Evolutionary conservation across 441 rosid species (phyloP), one percentile per base, ranked within the genome.

Genomic region (Macaranga tanarius): DNA sequence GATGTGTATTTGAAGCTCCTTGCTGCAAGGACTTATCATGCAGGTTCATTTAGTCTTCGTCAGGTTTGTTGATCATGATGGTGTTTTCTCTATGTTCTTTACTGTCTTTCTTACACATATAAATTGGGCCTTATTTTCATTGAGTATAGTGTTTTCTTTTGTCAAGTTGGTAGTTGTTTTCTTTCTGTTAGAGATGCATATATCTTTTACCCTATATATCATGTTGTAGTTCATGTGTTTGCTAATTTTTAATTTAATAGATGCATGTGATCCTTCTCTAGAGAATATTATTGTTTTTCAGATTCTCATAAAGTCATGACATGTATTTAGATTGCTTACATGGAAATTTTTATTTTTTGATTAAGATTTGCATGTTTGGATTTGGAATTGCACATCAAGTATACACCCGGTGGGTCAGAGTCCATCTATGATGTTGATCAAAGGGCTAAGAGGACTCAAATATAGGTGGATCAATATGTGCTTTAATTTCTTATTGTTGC

Each of bases 1-100:
- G 95, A 90, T 58, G 89, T 94, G 58, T 94, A 86, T 83, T 75
- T 60, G 81, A 92, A 92, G 84, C 95, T 94, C 72, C 90, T 94
- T 2, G 97, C 99, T 61, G 99, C 99, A 54, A 90, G 95, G 83
- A 94, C 97, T 65, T 92, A 83, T 74, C 87, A 92, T 67, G 97
- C 97, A 16, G 97, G 98, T 62, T 90, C 92, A 75, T 79, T 86
- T 23, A 90, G 96, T 80, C 96, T 94, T 78, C 96, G 95, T 52
- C 97, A 94, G 89, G 98, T 93, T 70, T 69, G 86, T 84, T 64
- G 75, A 68, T 70, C 54, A 45, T 19, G 25, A 31, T 7, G 34
- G 42, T 26, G 20, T 55, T 65, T 8, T 19, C 54, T 20, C 25
- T 34, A 2, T 19, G n/a, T 50, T n/a, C 60, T 52, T 70, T 10